phyloP scores from a whole-genome alignment of 1,139 yeast genomes.

The Trichomonascaceae sp. region DNA sequence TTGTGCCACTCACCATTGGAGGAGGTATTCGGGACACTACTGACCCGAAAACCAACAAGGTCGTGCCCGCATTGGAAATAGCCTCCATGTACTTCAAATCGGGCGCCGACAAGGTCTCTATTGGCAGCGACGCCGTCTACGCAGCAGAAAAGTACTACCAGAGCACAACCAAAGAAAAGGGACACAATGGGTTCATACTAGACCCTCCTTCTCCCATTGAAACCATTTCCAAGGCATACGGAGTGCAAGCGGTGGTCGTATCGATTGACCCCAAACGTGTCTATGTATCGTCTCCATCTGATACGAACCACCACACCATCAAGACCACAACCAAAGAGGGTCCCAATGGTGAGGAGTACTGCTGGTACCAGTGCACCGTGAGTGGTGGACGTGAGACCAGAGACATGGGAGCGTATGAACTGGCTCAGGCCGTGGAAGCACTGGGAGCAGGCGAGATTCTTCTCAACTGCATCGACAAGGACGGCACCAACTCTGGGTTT shows the following conservation, averaged over 20 bases:
- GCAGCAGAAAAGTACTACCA: conserved; percentile 77
- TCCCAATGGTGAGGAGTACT: conserved; percentile 73
- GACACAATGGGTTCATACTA: conserved; percentile 39
- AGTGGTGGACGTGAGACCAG: conserved; percentile 91
- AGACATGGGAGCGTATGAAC: conserved; percentile 82
- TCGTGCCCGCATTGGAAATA: conserved; percentile 73
- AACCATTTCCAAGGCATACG: conserved; percentile 80
- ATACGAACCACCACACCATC: conserved; percentile 47
- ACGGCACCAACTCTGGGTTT: conserved; percentile 87
- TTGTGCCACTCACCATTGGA: conserved; percentile 94
- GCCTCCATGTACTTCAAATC: conserved; percentile 86
- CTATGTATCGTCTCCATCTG: conserved; percentile 49
- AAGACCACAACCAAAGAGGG: conserved; percentile 43
- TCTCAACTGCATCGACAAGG: conserved; percentile 88
- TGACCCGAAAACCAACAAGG: conserved; percentile 62
- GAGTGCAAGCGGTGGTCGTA: conserved; percentile 92
- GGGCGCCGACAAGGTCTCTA: conserved; percentile 95
- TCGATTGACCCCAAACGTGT: conserved; percentile 91
- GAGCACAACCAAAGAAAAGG: too few species aligned
- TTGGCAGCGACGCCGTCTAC: conserved; percentile 90
- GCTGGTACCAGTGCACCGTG: conserved; percentile 91
- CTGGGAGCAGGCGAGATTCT: conserved; percentile 96
- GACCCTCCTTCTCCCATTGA: conserved; percentile 81
- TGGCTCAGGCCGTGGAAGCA: conserved; percentile 76
- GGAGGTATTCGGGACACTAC: conserved; percentile 89